These are phyloP conservation scores for Cornus suecica DNA, from an alignment of 148 eudicot genomes.

Conservation along the genomic window DNA sequence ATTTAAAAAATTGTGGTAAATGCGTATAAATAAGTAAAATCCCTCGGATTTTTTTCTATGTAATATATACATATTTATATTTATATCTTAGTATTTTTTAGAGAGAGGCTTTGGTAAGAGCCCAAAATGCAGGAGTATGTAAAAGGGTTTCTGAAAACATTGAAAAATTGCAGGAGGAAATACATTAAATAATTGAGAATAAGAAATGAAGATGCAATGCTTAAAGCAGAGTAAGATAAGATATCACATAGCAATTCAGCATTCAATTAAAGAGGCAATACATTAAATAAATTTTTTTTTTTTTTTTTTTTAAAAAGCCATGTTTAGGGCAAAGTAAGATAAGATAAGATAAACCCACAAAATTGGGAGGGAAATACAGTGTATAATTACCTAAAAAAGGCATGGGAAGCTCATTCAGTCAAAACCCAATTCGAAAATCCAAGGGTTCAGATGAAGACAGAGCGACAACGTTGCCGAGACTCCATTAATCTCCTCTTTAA, in stretches of 20 bases:
- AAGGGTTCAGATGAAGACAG: constrained; percentile 1
- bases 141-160: neutral
- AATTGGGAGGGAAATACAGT: neutral
- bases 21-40: no score
- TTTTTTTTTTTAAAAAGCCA: no score
- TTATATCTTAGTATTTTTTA: no score
- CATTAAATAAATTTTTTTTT: no score
- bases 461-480: neutral
- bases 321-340: neutral
- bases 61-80: no score
- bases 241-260: no score
- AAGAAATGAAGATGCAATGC: no score
- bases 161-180: no score
- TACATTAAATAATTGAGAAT: no score
- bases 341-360: neutral
- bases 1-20: no score
- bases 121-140: neutral
- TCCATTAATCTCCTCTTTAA: constrained; percentile 2
- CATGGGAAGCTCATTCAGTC: constrained; percentile 84
- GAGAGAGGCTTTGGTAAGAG: neutral
- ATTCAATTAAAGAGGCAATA: neutral
- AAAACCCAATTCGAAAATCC: constrained; percentile 16
- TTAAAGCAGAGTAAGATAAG: no score
- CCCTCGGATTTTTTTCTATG: no score
- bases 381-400: constrained; percentile 63